Evolutionary conservation across 2,329 filamentous ascomycete genomes (phyloP).

Genomic region (Neofusicoccum cordaticola): DNA sequence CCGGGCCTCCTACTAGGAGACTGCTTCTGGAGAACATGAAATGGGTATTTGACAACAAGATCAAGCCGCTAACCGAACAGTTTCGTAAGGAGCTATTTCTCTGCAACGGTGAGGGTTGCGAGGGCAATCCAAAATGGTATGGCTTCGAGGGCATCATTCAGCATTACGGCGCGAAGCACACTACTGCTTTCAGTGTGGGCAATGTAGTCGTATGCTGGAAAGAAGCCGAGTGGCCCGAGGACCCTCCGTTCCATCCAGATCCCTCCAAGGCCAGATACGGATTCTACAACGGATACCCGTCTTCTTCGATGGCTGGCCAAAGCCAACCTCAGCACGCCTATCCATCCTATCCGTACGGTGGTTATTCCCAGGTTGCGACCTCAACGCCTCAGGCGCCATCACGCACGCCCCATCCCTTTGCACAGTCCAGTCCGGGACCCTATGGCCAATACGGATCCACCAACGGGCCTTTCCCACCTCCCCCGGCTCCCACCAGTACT

Average conservation of each 20-base stretch:
- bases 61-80: conserved; percentile 66
- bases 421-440: conserved; percentile 37
- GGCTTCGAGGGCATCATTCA: conserved; percentile 77
- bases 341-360: conserved; percentile 30
- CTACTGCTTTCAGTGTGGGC: conserved; percentile 64
- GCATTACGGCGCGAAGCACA: conserved; percentile 82
- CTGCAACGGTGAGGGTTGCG: conserved; percentile 63
- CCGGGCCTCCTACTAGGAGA: conserved; percentile 57
- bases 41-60: conserved; percentile 75
- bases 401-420: conserved; percentile 24
- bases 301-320: conserved; percentile 23
- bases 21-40: conserved; percentile 83
- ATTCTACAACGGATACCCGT: conserved; percentile 30
- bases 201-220: conserved; percentile 74
- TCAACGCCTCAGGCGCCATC: conserved; percentile 36
- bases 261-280: conserved; percentile 47
- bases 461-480: conserved; percentile 37
- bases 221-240: conserved; percentile 72
- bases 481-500: conserved; percentile 27
- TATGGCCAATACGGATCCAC: conserved; percentile 31
- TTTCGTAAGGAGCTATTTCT: conserved; percentile 71
- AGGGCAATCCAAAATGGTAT: conserved; percentile 64
- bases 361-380: conserved; percentile 37
- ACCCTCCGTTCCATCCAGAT: conserved; percentile 68
- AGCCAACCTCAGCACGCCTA: conserved; percentile 24